These are phyloP conservation scores for Phaseolus lunatus DNA, from an alignment of 306 rosid species.

Conservation along the genomic window DNA sequence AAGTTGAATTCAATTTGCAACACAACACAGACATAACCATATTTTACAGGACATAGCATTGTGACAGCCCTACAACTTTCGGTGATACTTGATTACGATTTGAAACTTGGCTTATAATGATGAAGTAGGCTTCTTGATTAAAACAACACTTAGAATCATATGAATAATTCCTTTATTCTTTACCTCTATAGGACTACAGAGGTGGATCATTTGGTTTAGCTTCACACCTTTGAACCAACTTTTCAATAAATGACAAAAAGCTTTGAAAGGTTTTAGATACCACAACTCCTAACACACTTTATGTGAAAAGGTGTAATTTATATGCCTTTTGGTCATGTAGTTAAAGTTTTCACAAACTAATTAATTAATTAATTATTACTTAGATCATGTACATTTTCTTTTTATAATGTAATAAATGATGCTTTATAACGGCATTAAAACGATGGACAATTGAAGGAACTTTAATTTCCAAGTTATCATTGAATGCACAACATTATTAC, in stretches of 20 bases:
- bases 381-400: no score
- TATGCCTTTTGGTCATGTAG: constrained; percentile 10
- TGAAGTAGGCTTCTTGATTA: constrained; percentile 27
- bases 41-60: background rate
- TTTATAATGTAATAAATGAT: no score
- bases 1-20: no score
- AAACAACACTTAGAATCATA: background rate
- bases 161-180: constrained; percentile 22
- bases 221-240: constrained; percentile 24
- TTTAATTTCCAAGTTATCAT: constrained; percentile 30
- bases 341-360: constrained; percentile 4
- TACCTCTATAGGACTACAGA: background rate
- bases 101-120: constrained; percentile 52
- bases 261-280: background rate
- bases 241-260: constrained; percentile 29
- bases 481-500: constrained; percentile 4
- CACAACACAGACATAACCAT: no score
- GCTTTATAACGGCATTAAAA: constrained; percentile 38
- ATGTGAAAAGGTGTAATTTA: constrained; percentile 32
- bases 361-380: constrained; percentile 36
- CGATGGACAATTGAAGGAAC: constrained; percentile 28
- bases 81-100: constrained; percentile 63
- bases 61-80: constrained; percentile 55
- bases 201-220: constrained; percentile 17
- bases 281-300: constrained; percentile 26